Percentiles rank a stretch among this genome's conserved stretches.
These are phyloP conservation scores for Plasmodium knowlesi DNA, from an alignment of 169 alveolate genomes.

Conservation along the genomic window DNA sequence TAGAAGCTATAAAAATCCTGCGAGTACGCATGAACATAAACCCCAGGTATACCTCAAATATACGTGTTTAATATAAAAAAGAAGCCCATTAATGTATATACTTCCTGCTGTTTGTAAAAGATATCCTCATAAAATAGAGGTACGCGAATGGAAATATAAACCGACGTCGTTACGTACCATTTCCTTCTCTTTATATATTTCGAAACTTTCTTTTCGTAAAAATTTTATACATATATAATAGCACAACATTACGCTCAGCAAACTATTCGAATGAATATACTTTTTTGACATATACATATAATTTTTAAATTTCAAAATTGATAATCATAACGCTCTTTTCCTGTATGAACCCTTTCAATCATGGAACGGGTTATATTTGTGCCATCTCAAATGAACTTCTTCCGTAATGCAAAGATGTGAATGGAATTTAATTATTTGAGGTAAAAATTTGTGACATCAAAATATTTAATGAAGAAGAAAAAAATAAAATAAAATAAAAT, in stretches of 20 bases:
- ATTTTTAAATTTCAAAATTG: background rate
- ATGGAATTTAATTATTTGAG: background rate
- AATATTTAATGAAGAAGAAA: background rate
- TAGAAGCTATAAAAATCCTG: background rate
- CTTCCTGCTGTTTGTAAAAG: background rate
- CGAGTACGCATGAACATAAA: background rate
- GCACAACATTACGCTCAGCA: background rate
- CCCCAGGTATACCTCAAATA: background rate
- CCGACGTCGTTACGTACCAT: background rate
- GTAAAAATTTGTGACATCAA: background rate
- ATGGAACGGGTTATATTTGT: background rate
- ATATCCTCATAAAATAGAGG: background rate
- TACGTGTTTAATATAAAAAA: background rate
- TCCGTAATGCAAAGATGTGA: background rate
- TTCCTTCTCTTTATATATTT: background rate
- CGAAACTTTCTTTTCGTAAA: background rate
- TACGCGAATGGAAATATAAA: background rate
- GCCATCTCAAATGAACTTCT: background rate
- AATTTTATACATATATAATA: background rate
- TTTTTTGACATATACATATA: background rate
- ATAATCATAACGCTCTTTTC: background rate
- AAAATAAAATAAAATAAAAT: background rate
- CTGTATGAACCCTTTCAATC: background rate
- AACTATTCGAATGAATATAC: background rate
- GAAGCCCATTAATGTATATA: background rate